Evolutionary conservation across 164 flowering plant genomes (phyloP), one percentile per base, ranked within the genome.

Genomic region (Kingdonia uniflora): DNA sequence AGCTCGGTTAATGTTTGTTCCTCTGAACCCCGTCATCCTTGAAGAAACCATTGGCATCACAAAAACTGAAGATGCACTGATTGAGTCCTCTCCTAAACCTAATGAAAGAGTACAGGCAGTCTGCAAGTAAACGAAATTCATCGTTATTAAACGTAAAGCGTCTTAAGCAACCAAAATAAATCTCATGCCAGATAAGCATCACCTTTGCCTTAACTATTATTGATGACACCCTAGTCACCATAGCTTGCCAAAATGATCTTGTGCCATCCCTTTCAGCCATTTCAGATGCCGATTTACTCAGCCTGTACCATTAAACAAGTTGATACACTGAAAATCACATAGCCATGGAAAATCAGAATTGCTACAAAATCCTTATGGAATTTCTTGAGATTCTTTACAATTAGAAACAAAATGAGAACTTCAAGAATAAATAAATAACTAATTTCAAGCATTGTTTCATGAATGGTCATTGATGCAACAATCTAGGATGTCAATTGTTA

Each of bases 41-140:
- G 99, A 88, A 16, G 99, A 88, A 42, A 88, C 79, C 97, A 92
- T 86, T 1, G 99, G 97, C 95, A 92, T 92, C 55, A 73, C 95
- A 58, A 92, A 72, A 67, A 84, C 83, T 2, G 97, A 80, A 24
- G 99, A 92, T 43, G 99, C 95, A 63, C 74, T 79, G 48, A 88
- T 74, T 16, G 91, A 73, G 54, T 88, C 84, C 69, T 92, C 99
- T 29, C 97, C 89, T 42, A 92, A 59, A 21, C 95, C 96, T 43
- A 87, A 67, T 0, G 84, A 69, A n/a, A 77, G 14, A 40, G 80
- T 61, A 43, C 81, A 81, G 42, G 94, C 76, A 62, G 71, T 68
- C 99, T 92, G 83, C 80, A 68, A 45, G 38, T 13, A 54, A 55
- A 64, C 11, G 23, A 40, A 19, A 19, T 51, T 40, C 19, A 16